phyloP scores from a whole-genome alignment of 192 early-diverging fungal species.

The Backusella psychrophila region DNA sequence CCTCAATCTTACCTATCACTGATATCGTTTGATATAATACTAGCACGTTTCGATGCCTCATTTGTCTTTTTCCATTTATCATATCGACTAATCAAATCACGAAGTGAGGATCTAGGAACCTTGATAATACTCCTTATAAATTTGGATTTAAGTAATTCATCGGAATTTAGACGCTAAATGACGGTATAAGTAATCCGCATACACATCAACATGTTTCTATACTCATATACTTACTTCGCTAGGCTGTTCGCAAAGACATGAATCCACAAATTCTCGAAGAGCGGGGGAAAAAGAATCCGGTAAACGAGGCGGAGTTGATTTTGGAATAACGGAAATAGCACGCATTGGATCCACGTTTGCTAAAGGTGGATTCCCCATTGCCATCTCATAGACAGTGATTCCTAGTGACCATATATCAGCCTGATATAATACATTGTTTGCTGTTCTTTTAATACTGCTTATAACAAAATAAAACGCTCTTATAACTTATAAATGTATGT shows the following conservation, averaged over 20 bases:
- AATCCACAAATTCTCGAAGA: conserved; percentile 87
- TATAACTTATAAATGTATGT: neutral
- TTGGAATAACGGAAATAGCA: conserved; percentile 86
- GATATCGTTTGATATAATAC: conserved; percentile 20
- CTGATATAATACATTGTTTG: conserved; percentile 35
- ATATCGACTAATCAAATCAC: conserved; percentile 64
- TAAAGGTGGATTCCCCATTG: conserved; percentile 92
- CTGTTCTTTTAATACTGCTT: neutral
- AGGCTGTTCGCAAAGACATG: conserved; percentile 86
- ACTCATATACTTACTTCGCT: conserved; percentile 51
- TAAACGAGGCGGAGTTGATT: conserved; percentile 74
- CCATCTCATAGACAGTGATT: conserved; percentile 96
- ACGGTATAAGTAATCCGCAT: neutral
- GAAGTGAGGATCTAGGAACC: conserved; percentile 48
- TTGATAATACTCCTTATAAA: conserved; percentile 68
- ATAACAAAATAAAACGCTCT: neutral
- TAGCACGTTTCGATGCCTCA: conserved; percentile 19
- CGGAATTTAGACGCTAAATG: conserved; percentile 76
- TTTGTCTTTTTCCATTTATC: conserved; percentile 56
- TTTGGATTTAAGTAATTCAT: conserved; percentile 80
- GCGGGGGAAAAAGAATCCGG: conserved; percentile 75
- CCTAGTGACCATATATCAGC: conserved; percentile 99
- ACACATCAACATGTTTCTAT: neutral
- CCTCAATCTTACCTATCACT: conserved; percentile 21
- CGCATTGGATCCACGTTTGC: conserved; percentile 88